Evolutionary conservation across 78 protist species (phyloP).

Genomic region (Tieghemostelium lacteum): DNA sequence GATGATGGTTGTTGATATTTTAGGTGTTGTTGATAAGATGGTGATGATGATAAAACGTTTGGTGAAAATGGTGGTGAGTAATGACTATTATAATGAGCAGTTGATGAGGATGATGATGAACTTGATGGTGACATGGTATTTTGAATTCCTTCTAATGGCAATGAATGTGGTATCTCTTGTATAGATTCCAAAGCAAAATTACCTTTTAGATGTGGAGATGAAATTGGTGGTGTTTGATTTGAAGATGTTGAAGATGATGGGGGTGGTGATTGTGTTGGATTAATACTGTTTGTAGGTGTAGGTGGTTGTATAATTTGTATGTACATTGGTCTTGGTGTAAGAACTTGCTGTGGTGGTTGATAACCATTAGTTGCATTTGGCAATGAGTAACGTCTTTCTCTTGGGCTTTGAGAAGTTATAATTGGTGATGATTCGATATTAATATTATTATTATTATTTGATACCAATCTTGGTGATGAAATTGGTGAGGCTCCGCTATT

Average conservation of each 20-base stretch:
- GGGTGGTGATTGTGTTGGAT: neutral
- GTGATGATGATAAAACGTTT: neutral
- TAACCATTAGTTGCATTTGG: constrained; percentile 5
- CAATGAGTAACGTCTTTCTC: constrained; percentile 41
- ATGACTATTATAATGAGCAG: neutral
- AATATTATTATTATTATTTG: neutral
- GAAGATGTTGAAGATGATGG: neutral
- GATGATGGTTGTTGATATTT: neutral
- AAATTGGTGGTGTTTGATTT: neutral
- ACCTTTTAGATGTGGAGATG: neutral
- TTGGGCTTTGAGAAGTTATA: neutral
- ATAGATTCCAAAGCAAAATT: neutral
- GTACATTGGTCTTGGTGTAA: constrained; percentile 23
- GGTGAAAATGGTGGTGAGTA: neutral
- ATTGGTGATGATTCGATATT: neutral
- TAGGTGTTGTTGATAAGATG: neutral
- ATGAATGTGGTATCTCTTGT: neutral
- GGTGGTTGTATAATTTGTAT: neutral
- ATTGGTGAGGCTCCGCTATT: neutral
- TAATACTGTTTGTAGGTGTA: neutral
- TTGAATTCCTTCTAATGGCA: neutral
- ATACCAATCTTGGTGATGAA: constrained; percentile 1
- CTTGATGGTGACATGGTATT: neutral
- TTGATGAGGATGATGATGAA: neutral
- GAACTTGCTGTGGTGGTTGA: constrained; percentile 3